Conservation (phyloP, 2,329 filamentous ascomycete genomes). For the Trichoderma aggressivum region DNA sequence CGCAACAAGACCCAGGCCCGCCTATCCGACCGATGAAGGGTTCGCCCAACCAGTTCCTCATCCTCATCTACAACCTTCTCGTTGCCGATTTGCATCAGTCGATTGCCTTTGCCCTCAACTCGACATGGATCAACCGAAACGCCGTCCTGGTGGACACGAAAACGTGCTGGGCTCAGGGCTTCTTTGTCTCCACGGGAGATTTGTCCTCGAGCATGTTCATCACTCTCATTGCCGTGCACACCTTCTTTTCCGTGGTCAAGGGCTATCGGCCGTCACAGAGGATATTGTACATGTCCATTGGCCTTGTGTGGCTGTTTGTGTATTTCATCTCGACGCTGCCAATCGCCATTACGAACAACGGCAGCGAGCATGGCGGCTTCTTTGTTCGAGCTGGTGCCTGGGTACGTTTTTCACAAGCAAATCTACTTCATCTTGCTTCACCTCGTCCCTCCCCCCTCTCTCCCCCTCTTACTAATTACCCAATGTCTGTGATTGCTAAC, state of each 20-base stretch:
- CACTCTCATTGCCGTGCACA: conserved; percentile 62
- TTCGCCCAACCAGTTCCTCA: conserved; percentile 62
- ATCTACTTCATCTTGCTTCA: not conserved
- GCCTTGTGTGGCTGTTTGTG: conserved; percentile 55
- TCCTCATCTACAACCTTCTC: conserved; percentile 67
- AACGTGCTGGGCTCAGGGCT: conserved; percentile 63
- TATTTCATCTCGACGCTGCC: conserved; percentile 55
- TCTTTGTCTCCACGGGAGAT: conserved; percentile 65
- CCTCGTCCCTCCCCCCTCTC: too few species aligned
- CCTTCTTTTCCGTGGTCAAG: conserved; percentile 60
- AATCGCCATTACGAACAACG: conserved; percentile 42
- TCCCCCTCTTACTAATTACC: too few species aligned
- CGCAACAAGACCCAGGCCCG: not conserved
- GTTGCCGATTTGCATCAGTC: conserved; percentile 66
- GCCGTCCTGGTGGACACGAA: conserved; percentile 51
- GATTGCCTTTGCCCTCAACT: conserved; percentile 61
- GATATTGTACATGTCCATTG: conserved; percentile 48
- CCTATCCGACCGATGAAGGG: conserved; percentile 28
- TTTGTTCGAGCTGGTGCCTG: conserved; percentile 66
- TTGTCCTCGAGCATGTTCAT: conserved; percentile 66
- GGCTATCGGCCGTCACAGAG: conserved; percentile 50
- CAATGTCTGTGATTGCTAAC: not conserved
- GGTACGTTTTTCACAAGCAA: conserved; percentile 36
- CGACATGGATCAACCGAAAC: conserved; percentile 54
- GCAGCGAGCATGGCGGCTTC: conserved; percentile 42